phyloP scores from a whole-genome alignment of 2,329 filamentous ascomycete genomes.

The Alternaria panax region DNA sequence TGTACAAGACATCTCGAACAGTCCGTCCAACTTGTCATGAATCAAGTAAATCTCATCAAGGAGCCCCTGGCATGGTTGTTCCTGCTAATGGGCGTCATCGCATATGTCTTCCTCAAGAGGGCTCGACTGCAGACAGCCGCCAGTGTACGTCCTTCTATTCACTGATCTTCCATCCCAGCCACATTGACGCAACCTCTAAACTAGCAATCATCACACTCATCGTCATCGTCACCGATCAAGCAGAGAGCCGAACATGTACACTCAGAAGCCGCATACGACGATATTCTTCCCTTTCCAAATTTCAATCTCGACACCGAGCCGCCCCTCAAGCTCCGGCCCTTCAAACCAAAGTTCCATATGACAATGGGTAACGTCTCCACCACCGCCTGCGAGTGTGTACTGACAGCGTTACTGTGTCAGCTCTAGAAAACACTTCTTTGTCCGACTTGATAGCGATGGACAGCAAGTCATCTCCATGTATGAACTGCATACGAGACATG shows the following conservation, averaged over 20 bases:
- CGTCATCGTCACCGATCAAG: background rate
- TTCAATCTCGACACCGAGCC: conserved; percentile 62
- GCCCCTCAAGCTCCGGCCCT: conserved; percentile 63
- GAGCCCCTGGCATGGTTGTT: background rate
- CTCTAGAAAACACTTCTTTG: conserved; percentile 59
- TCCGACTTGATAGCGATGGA: conserved; percentile 67
- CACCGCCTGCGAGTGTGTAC: background rate
- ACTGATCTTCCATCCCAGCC: background rate
- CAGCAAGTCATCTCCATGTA: too few relatives aligned
- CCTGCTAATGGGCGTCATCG: background rate
- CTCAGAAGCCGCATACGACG: conserved; percentile 46
- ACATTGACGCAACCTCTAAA: background rate
- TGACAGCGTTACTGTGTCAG: conserved; percentile 45
- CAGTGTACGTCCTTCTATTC: background rate
- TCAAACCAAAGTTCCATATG: conserved; percentile 68
- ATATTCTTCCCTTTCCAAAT: conserved; percentile 56
- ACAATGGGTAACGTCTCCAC: conserved; percentile 63
- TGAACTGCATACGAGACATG: too few relatives aligned
- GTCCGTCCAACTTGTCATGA: background rate
- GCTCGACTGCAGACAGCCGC: background rate
- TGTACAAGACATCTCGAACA: background rate
- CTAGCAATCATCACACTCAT: background rate
- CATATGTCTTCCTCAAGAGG: background rate
- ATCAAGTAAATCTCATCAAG: background rate
- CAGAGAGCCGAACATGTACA: conserved; percentile 3